These are phyloP conservation scores for Sergeia podlipaevii DNA, from an alignment of 208 protist genomes.

Conservation along the genomic window DNA sequence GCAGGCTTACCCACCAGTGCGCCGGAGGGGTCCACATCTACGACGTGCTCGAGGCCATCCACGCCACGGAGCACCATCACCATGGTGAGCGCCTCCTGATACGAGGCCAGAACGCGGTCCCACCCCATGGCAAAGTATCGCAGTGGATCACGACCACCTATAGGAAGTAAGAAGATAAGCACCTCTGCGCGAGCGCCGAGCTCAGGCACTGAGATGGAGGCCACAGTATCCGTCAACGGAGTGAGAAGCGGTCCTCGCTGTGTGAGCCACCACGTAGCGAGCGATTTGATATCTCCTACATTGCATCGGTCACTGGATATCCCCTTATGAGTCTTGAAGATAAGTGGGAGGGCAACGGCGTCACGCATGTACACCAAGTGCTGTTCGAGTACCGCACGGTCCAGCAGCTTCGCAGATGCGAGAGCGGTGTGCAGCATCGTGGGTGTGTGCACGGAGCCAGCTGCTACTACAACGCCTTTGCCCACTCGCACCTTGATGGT, in stretches of 20 bases:
- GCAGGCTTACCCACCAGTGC: not conserved
- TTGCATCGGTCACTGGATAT: constrained; percentile 53
- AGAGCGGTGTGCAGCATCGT: constrained; percentile 27
- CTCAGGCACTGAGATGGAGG: constrained; percentile 29
- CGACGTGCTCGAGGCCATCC: constrained; percentile 11
- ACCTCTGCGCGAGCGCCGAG: constrained; percentile 37
- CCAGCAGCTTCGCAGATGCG: no score
- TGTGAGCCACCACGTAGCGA: constrained; percentile 33
- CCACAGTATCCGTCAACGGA: constrained; percentile 50
- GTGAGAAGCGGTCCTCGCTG: constrained; percentile 44
- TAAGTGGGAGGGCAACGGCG: constrained; percentile 52
- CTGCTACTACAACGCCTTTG: constrained; percentile 49
- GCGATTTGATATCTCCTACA: constrained; percentile 16
- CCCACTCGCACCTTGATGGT: not conserved
- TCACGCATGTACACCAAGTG: constrained; percentile 31
- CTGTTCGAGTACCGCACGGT: not conserved
- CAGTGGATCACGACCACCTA: constrained; percentile 53
- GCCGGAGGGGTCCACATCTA: not conserved
- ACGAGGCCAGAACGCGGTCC: constrained; percentile 56
- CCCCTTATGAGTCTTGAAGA: constrained; percentile 28
- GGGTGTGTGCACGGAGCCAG: constrained; percentile 44
- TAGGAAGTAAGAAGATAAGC: constrained; percentile 51
- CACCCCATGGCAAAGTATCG: constrained; percentile 53
- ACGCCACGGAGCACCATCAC: constrained; percentile 53
- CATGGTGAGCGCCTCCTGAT: constrained; percentile 54